A percentile compares a stretch with the other conserved stretches of the same genome.
phyloP scores from a whole-genome alignment of 129 eudicot species.

The Lonicera japonica region DNA sequence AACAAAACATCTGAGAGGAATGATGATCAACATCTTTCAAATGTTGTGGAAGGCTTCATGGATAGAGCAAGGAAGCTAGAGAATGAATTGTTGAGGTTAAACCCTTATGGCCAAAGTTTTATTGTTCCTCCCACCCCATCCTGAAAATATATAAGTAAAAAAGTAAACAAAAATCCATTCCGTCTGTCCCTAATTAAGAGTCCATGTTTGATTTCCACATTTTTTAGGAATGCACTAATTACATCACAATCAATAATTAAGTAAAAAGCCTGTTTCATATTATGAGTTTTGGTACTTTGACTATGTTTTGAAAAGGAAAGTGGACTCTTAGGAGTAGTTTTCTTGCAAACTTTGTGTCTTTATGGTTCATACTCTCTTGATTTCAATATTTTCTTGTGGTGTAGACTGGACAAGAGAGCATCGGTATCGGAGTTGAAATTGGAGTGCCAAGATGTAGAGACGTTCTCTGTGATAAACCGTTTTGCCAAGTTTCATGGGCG shows the following conservation, averaged over 20 bases:
- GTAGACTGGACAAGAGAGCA: slow-evolving; percentile 64
- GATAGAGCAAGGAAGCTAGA: slow-evolving; percentile 60
- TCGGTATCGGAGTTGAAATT: slow-evolving; percentile 65
- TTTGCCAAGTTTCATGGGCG: slow-evolving; percentile 77
- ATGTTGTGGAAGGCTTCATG: slow-evolving; percentile 39
- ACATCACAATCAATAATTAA: background rate
- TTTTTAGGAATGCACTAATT: too few species aligned
- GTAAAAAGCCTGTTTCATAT: background rate
- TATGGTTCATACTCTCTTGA: too few species aligned
- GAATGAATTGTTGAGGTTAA: slow-evolving; percentile 62
- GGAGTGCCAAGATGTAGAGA: slow-evolving; percentile 77
- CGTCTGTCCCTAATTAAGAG: too few species aligned
- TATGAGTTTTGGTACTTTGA: too few species aligned
- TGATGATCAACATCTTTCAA: slow-evolving; percentile 27
- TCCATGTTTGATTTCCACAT: too few species aligned
- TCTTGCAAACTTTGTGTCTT: too few species aligned
- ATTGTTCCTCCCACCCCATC: background rate
- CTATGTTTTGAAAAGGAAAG: too few species aligned
- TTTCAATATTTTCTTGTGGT: background rate
- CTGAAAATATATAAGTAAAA: background rate
- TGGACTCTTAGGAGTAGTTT: too few species aligned
- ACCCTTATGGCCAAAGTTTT: background rate
- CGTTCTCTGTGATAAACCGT: slow-evolving; percentile 60
- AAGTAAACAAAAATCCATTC: too few species aligned
- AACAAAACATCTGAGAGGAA: slow-evolving; percentile 33